phyloP scores from a whole-genome alignment of 306 rosid species.

The Vigna trinervia region DNA sequence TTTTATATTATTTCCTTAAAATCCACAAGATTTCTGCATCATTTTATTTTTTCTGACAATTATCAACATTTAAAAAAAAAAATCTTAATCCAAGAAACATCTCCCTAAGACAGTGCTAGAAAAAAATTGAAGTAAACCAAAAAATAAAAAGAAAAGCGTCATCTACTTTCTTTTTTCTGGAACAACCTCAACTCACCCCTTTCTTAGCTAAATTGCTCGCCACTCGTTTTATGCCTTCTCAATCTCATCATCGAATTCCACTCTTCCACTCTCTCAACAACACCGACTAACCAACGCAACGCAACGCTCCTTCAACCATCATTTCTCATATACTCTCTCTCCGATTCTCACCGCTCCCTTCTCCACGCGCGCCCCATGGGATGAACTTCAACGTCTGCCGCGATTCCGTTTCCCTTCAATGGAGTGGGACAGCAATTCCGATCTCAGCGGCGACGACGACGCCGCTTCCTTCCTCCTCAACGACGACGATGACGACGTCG shows the following conservation, averaged over 20 bases:
- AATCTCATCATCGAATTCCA: conserved; percentile 17
- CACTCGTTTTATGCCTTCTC: conserved; percentile 53
- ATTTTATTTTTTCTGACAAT: no score
- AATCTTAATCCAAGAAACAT: no score
- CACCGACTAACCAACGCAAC: not conserved
- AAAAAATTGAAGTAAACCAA: no score
- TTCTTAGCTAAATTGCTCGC: conserved; percentile 24
- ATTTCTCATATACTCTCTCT: not conserved
- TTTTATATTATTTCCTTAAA: no score
- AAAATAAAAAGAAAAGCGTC: not conserved
- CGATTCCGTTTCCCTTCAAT: conserved; percentile 39
- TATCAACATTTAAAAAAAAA: no score
- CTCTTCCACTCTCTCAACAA: not conserved
- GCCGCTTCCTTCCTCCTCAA: conserved; percentile 40
- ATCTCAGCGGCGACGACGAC: conserved; percentile 89
- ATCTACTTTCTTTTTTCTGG: not conserved
- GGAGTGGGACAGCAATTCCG: conserved; percentile 99
- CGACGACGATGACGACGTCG: conserved; percentile 48
- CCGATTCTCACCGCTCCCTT: conserved; percentile 1
- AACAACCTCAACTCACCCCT: conserved; percentile 19
- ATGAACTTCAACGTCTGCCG: conserved; percentile 48
- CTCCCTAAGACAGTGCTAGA: no score
- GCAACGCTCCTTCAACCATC: not conserved
- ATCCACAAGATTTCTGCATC: no score
- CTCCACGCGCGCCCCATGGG: conserved; percentile 51